phyloP scores from a whole-genome alignment of 768 basidiomycete genomes.

The Agrocybe pediades region DNA sequence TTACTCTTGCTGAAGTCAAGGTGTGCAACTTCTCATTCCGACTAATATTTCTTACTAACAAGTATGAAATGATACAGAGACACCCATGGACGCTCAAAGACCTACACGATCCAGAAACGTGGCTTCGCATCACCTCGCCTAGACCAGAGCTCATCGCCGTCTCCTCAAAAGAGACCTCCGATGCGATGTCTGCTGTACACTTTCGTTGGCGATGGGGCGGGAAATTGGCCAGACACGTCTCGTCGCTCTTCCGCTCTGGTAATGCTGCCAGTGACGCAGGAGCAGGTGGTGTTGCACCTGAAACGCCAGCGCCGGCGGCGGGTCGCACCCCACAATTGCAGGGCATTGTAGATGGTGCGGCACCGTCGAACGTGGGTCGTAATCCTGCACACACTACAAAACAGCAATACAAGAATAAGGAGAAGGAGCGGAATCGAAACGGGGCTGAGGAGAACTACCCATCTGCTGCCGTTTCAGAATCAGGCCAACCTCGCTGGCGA shows the following conservation, averaged over 20 bases:
- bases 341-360: no score
- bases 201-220: conserved; percentile 65
- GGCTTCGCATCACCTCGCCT: conserved; percentile 57
- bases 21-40: conserved; percentile 35
- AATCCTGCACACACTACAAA: no score
- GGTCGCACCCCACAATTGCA: no score
- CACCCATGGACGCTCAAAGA: conserved; percentile 71
- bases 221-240: conserved; percentile 42
- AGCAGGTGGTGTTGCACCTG: not conserved
- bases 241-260: conserved; percentile 48
- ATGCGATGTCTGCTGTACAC: conserved; percentile 67
- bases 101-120: conserved; percentile 62
- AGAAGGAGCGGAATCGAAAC: no score
- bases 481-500: no score
- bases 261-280: not conserved
- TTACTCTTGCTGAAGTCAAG: conserved; percentile 83
- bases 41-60: conserved; percentile 4
- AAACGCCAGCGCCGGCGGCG: not conserved
- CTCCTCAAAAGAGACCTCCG: conserved; percentile 74
- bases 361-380: no score
- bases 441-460: no score
- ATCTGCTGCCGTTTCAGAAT: no score
- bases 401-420: no score
- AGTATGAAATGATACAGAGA: conserved; percentile 34
- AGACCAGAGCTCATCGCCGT: conserved; percentile 44